Base-by-base conservation (phyloP, 768 basidiomycete genomes). In the Lanmaoa rubissima region DNA sequence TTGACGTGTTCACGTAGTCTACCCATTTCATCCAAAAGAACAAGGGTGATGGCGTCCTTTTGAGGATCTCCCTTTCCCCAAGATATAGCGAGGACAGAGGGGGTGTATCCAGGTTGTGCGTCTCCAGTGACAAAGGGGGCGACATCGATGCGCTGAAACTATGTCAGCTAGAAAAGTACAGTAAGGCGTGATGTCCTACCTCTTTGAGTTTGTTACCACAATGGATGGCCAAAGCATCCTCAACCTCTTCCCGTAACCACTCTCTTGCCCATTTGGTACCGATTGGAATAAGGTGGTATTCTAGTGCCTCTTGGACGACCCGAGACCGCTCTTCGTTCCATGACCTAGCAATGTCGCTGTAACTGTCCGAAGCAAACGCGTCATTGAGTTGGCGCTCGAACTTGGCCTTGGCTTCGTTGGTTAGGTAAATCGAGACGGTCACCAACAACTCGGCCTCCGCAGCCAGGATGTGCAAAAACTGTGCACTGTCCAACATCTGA, bases 31-130 rank as follows among this genome's bases (percentile, higher is more conserved):
- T 98, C 95, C 45, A 98, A 68, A 75, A 86, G 91, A 55, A 95
- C 88, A 40, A 93, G 76, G 21, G 86, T 82, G 53, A 98, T 89
- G 8, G 88, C 86, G 71, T 99, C 96, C 65, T 90, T 90, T 65
- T 88, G 86, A 39, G 93, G 92, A 64, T 97, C 94, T 38, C 97
- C 97, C 73, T 91, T 88, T 38, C 97, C 97, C 87, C 93, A 94
- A 8, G 95, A 96, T 54, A 96, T 72, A 4, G 95, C 92, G 41
- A 99, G 80, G 21, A 98, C 93, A 21, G 87, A 79, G 47, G 94
- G 73, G 40, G 82, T 76, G 66, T 92, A 84, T 13, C 91, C 94
- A 51, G 79, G 74, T 54, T 83, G 85, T 75, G 90, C 83, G 8
- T 81, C 80, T 1, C 77, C 72, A 5, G 82, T 82, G 26, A 74